A percentile compares a stretch with the other conserved stretches of the same genome.
These are phyloP conservation scores for Fomitiporia mediterranea DNA, from an alignment of 1,284 basidiomycete species.

Conservation along the genomic window DNA sequence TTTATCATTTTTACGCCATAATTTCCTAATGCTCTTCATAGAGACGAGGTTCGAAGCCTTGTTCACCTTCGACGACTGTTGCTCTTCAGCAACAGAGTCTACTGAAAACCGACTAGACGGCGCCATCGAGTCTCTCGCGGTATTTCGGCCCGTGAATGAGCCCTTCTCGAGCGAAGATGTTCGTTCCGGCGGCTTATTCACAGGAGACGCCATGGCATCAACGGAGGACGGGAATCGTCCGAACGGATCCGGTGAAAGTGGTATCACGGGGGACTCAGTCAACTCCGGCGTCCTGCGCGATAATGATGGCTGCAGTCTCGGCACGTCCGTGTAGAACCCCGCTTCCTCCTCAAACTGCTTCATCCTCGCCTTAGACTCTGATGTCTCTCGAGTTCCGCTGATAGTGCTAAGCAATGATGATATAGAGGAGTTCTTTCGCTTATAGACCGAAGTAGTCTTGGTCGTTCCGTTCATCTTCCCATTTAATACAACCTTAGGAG, in stretches of 20 bases:
- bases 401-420: constrained; percentile 32
- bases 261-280: constrained; percentile 49
- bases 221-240: constrained; percentile 55
- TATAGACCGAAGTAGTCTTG: background rate
- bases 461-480: constrained; percentile 31
- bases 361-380: constrained; percentile 50
- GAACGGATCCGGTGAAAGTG: constrained; percentile 75
- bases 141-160: background rate
- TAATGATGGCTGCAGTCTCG: constrained; percentile 26
- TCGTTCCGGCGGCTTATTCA: constrained; percentile 7
- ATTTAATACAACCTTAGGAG: constrained; percentile 61
- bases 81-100: constrained; percentile 55
- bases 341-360: constrained; percentile 48
- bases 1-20: constrained; percentile 71
- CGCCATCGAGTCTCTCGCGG: constrained; percentile 17
- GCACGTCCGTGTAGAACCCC: constrained; percentile 40
- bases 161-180: constrained; percentile 14
- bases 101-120: constrained; percentile 66
- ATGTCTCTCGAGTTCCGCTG: constrained; percentile 26
- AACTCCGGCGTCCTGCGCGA: constrained; percentile 23
- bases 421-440: constrained; percentile 15
- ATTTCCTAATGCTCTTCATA: constrained; percentile 63
- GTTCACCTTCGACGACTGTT: constrained; percentile 24
- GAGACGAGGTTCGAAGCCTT: constrained; percentile 46
- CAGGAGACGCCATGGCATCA: background rate